Base-by-base conservation (phyloP, 352 stramenopile genomes). In the Blastocystis sp. region DNA sequence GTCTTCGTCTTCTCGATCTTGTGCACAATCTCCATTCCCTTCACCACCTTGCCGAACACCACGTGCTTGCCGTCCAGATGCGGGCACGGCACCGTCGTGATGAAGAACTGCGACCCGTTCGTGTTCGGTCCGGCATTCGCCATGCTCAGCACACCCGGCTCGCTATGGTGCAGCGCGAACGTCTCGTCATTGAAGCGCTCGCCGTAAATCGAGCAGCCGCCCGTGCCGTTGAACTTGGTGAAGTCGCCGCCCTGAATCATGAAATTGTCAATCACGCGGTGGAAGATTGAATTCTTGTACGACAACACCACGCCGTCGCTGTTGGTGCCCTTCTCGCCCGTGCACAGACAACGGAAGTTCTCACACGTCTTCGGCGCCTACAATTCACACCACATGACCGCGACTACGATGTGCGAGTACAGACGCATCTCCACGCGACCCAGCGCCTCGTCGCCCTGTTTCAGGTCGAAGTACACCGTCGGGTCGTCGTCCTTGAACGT, bases 61-160 rank as follows among this genome's bases (percentile, higher is more conserved):
- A 98, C 95, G 94, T 99, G 97, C 93, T 98, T 98, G 90, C 95
- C 95, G 91, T 99, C 96, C 71, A 99, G 93, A 92, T 97, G 98
- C 41, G 95, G 94, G 88, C 96, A 99, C 69, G 96, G 92, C 89
- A 95, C 93, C 33, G 96, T 98, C 24, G 95, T 97, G 61, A 96
- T 95, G 82, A 96, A 96, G 90, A 96, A 96, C 91, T 96, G 97
- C 24, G 94, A 98, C 10, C 96, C 96, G 80, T 99, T 99, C 12
- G 97, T 98, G 90, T 97, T 93, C 26, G 94, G 94, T 0, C 97
- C 96, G 90, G 82, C 93, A 91, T 98, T 99, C 41, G 96, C 97
- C 97, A 99, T 99, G 51, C 95, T 96, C 85, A 98, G 93, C 55
- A 98, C 94, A 2, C 96, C 96, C 60, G 93, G 91, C 80, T 95